Evolutionary conservation across 805 yeast genomes (phyloP).

Genomic region (Ogataea methanolica): DNA sequence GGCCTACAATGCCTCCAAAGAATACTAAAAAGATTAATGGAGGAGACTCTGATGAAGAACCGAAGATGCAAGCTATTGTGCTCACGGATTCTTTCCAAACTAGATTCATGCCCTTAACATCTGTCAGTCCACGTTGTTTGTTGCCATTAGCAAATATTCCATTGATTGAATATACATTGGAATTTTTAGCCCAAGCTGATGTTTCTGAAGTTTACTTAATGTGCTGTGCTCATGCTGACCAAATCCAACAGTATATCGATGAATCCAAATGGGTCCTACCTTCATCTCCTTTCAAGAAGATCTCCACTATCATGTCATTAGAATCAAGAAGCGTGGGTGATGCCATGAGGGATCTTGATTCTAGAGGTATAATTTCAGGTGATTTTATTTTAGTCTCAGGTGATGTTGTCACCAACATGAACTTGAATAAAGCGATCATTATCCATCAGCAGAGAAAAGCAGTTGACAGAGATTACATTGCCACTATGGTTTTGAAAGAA

Average conservation of each 20-base stretch:
- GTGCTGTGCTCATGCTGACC: slow-evolving; percentile 89
- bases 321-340: slow-evolving; percentile 94
- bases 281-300: slow-evolving; percentile 73
- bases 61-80: slow-evolving; percentile 88
- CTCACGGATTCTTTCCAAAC: slow-evolving; percentile 91
- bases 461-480: slow-evolving; percentile 83
- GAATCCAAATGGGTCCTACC: slow-evolving; percentile 62
- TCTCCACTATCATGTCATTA: slow-evolving; percentile 74
- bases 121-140: slow-evolving; percentile 82
- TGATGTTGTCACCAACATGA: slow-evolving; percentile 91
- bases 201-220: slow-evolving; percentile 86
- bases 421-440: slow-evolving; percentile 65
- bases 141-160: slow-evolving; percentile 93
- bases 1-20: slow-evolving; percentile 24
- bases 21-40: slow-evolving; percentile 11
- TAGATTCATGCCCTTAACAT: slow-evolving; percentile 87
- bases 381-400: slow-evolving; percentile 91
- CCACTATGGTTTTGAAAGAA: slow-evolving; percentile 87
- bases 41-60: slow-evolving; percentile 43
- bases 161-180: slow-evolving; percentile 88
- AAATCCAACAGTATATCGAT: slow-evolving; percentile 77
- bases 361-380: slow-evolving; percentile 81
- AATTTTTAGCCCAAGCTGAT: slow-evolving; percentile 86
- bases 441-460: slow-evolving; percentile 69
- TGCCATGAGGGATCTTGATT: slow-evolving; percentile 93